Percentiles rank a stretch among this genome's conserved stretches.
phyloP scores from a whole-genome alignment of 768 basidiomycete genomes.

The Leccinellum albellum region DNA sequence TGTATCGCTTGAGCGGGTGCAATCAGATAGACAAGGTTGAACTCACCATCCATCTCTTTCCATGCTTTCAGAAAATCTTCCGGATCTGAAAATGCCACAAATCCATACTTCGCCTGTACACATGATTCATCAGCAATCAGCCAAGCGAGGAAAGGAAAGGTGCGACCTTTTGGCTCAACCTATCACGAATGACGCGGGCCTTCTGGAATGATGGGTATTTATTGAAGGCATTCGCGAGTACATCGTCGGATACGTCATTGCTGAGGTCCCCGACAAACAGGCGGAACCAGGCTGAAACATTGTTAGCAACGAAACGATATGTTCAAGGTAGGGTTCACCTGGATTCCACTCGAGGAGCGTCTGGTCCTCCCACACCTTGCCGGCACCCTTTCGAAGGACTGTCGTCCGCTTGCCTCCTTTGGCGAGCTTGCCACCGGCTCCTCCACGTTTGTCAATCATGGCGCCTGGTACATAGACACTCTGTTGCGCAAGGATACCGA shows the following conservation, averaged over 20 bases:
- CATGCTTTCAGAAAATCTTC: slow-evolving; percentile 98
- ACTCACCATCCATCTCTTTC: slow-evolving; percentile 98
- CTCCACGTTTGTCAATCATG: slow-evolving; percentile 83
- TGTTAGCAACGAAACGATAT: slow-evolving; percentile 2
- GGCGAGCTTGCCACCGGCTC: slow-evolving; percentile 78
- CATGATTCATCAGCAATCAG: slow-evolving; percentile 3
- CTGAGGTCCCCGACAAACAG: slow-evolving; percentile 97
- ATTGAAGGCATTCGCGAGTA: slow-evolving; percentile 88
- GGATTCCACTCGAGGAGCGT: slow-evolving; percentile 97
- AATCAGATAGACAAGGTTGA: neutral
- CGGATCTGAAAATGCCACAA: slow-evolving; percentile 96
- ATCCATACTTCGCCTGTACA: slow-evolving; percentile 87
- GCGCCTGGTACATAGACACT: slow-evolving; percentile 91
- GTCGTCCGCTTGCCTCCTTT: slow-evolving; percentile 92
- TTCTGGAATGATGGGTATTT: slow-evolving; percentile 93
- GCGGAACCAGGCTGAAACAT: slow-evolving; percentile 82
- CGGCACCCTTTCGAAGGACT: slow-evolving; percentile 91
- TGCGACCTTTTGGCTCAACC: slow-evolving; percentile 84
- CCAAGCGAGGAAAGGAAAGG: neutral
- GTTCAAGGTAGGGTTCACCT: slow-evolving; percentile 48
- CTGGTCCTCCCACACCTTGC: slow-evolving; percentile 98
- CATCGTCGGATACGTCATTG: slow-evolving; percentile 96
- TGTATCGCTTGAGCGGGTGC: slow-evolving; percentile 11
- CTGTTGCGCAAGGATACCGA: slow-evolving; percentile 85
- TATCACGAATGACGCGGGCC: slow-evolving; percentile 91